These are phyloP conservation scores for Hibiscus trionum DNA, from an alignment of 345 rosid species.

Conservation along the genomic window DNA sequence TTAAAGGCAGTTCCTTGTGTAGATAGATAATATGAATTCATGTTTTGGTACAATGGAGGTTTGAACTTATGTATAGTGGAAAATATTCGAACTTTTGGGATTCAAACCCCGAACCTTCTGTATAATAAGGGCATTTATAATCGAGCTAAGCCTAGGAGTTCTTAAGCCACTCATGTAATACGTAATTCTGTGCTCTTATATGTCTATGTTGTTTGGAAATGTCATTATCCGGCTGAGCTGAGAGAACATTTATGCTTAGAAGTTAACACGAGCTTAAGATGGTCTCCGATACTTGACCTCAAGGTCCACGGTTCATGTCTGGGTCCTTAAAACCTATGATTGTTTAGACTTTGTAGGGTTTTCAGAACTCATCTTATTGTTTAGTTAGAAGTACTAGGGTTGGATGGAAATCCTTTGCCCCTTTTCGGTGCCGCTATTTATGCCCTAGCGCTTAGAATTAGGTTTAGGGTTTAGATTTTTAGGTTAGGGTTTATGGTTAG, in stretches of 20 bases:
- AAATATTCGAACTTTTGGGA: background rate
- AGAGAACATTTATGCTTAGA: too few species aligned
- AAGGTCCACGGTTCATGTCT: background rate
- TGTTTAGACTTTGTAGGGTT: background rate
- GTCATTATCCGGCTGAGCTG: conserved; percentile 16
- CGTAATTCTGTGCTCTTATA: background rate
- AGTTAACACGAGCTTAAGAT: conserved; percentile 1
- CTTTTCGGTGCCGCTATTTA: too few species aligned
- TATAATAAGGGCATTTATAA: background rate
- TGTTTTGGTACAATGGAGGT: background rate
- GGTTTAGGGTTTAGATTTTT: too few species aligned
- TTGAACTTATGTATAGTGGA: background rate
- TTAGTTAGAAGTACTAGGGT: too few species aligned
- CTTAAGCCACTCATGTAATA: background rate
- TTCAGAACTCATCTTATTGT: background rate
- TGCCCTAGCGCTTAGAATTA: too few species aligned
- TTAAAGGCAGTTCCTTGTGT: conserved; percentile 9
- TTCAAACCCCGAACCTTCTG: background rate
- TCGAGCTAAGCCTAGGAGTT: background rate
- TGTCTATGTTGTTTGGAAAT: background rate
- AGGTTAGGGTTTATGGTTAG: too few species aligned
- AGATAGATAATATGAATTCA: conserved; percentile 13
- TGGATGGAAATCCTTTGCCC: too few species aligned
- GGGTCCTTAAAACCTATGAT: background rate
- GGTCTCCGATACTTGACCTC: background rate